These are phyloP conservation scores for Pilasporangium apinafurcum DNA, from an alignment of 352 stramenopile genomes.

Conservation along the genomic window DNA sequence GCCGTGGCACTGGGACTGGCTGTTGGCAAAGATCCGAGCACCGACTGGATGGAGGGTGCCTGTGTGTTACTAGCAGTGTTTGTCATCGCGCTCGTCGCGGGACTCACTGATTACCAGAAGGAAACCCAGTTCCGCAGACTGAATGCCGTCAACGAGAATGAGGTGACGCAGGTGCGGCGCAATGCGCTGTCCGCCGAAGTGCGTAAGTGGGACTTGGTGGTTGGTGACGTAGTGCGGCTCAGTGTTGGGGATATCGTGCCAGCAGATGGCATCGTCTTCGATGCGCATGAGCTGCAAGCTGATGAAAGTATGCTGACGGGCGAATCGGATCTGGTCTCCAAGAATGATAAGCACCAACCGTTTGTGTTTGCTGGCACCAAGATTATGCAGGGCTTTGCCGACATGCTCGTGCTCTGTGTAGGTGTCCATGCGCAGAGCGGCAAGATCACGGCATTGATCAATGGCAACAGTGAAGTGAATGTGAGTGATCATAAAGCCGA, in stretches of 20 bases:
- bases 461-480: no score
- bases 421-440: constrained; percentile 81
- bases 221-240: constrained; percentile 34
- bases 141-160: constrained; percentile 65
- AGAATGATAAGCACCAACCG: constrained; percentile 35
- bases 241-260: constrained; percentile 29
- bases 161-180: constrained; percentile 32
- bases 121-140: constrained; percentile 63
- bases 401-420: constrained; percentile 85
- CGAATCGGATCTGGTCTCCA: constrained; percentile 25
- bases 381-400: constrained; percentile 67
- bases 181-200: constrained; percentile 17
- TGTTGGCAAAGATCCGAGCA: constrained; percentile 15
- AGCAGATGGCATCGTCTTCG: constrained; percentile 29
- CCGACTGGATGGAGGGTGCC: constrained; percentile 60
- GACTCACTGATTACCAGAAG: constrained; percentile 18
- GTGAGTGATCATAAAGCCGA: no score
- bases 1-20: constrained; percentile 23
- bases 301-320: constrained; percentile 35
- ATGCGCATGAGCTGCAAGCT: constrained; percentile 28
- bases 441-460: constrained; percentile 67
- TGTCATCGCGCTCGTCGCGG: constrained; percentile 85
- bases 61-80: constrained; percentile 81
- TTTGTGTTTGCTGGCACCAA: constrained; percentile 80
- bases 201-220: constrained; percentile 21